Evolutionary conservation across 1,284 basidiomycete genomes (phyloP), one percentile per base, ranked within the genome.

Genomic region (Cutaneotrichosporon sp.): DNA sequence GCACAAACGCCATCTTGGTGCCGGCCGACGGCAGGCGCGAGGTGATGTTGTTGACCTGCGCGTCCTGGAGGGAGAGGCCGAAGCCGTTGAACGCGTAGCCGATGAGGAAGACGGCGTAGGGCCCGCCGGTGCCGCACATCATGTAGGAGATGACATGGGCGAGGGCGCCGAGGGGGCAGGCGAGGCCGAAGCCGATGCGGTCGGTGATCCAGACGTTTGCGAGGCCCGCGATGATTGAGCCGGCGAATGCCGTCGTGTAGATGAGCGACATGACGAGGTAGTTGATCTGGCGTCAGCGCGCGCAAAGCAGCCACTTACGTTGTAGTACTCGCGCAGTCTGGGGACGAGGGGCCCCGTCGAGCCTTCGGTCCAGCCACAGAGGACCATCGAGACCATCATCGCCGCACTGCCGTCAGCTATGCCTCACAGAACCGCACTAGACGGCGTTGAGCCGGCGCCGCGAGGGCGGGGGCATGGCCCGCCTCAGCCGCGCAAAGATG

Each of bases 151-250:
- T 54, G 2, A 55, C 54, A 10, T 46, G 27, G 10, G 38, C 29
- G 27, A 67, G 25, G 4, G 63, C 60, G n/a, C 51, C 56, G 22
- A 64, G 25, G 1, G 58, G 50, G 5, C 70, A 38, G 61, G 84
- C 85, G 74, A 85, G 85, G 56, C 87, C 87, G 66, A 88, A 86
- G 0, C 86, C 86, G 20, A 86, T 67, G 45, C 77, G 82, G 46
- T 86, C 83, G 0, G 82, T 84, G n/a, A 88, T 64, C 51, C 79
- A 82, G 1, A 88, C 83, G 66, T 87, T 87, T 3, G 81, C 6
- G 3, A 62, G 47, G 10, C 58, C 64, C 7, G 43, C 58, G 18
- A 53, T 31, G 27, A 65, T 33, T 5, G 51, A 51, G 27, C 64
- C 64, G 4, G 24, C 64, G n/a, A 65, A 65, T 1, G 24, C 20